phyloP scores from a whole-genome alignment of 2,329 filamentous ascomycete species.

The Aureobasidium subglaciale region DNA sequence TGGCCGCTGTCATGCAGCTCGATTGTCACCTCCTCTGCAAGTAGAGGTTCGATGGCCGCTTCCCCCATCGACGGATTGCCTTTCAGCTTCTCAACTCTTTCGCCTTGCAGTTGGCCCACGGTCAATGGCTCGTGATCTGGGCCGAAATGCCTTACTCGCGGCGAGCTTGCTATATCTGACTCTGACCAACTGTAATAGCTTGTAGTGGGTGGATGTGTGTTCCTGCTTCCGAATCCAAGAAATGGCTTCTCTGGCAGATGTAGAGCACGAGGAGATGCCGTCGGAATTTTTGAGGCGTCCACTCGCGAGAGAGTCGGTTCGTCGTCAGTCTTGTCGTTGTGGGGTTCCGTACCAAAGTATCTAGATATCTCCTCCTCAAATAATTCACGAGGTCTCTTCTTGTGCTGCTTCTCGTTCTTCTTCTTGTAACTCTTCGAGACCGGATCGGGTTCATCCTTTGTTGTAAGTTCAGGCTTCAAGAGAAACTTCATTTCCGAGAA shows the following conservation, averaged over 20 bases:
- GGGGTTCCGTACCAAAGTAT: slow-evolving; percentile 33
- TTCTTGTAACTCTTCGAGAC: slow-evolving; percentile 21
- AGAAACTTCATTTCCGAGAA: slow-evolving; percentile 47
- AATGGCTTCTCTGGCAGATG: slow-evolving; percentile 31
- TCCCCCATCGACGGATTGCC: neutral
- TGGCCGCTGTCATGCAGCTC: no score
- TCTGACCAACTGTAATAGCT: slow-evolving; percentile 22
- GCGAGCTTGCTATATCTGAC: neutral
- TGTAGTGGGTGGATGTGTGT: slow-evolving; percentile 19
- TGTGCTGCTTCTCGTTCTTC: slow-evolving; percentile 23
- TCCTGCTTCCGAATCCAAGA: slow-evolving; percentile 33
- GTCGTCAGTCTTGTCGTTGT: slow-evolving; percentile 17
- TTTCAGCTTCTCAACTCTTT: neutral
- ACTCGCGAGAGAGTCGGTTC: no score
- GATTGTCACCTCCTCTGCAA: no score
- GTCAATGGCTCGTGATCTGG: neutral
- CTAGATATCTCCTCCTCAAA: slow-evolving; percentile 39
- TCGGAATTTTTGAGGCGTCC: no score
- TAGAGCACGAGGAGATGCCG: slow-evolving; percentile 13
- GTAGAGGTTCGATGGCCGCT: neutral
- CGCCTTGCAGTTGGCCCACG: neutral
- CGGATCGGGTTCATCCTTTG: slow-evolving; percentile 22
- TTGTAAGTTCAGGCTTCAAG: slow-evolving; percentile 29
- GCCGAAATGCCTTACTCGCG: neutral
- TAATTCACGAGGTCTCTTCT: slow-evolving; percentile 25